These are phyloP conservation scores for Artomyces pyxidatus DNA, from an alignment of 768 basidiomycete species.

Conservation along the genomic window DNA sequence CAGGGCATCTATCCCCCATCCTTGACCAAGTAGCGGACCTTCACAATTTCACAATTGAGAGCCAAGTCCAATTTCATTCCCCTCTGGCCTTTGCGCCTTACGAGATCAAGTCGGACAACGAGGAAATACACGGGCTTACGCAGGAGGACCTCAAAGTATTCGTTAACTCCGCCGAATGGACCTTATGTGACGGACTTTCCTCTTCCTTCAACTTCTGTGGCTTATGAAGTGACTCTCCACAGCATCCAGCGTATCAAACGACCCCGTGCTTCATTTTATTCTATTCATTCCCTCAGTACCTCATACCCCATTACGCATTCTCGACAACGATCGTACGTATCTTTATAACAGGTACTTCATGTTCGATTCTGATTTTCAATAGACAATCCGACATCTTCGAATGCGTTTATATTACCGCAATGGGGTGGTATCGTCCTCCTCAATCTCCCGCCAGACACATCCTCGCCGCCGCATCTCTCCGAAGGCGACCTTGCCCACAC, in stretches of 20 bases:
- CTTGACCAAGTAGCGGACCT: conserved; percentile 50
- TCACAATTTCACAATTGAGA: conserved; percentile 91
- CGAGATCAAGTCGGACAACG: conserved; percentile 23
- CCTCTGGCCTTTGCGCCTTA: conserved; percentile 76
- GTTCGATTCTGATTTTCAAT: not conserved
- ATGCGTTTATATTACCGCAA: conserved; percentile 85
- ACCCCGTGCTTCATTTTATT: conserved; percentile 90
- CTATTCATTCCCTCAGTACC: conserved; percentile 72
- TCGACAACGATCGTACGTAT: conserved; percentile 41
- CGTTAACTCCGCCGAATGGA: conserved; percentile 95
- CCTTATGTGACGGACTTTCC: conserved; percentile 52
- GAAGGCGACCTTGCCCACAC: conserved; percentile 37
- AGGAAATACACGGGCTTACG: conserved; percentile 47
- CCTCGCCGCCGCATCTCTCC: conserved; percentile 30
- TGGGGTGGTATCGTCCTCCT: conserved; percentile 85
- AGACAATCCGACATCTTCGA: conserved; percentile 44
- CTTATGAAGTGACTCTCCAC: not conserved
- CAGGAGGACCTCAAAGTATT: conserved; percentile 87
- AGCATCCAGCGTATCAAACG: conserved; percentile 91
- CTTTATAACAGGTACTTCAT: not conserved
- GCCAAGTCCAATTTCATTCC: conserved; percentile 88
- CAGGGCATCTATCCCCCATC: conserved; percentile 68
- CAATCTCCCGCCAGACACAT: conserved; percentile 40
- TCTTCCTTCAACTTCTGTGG: conserved; percentile 4
- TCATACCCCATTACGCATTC: conserved; percentile 65